Evolutionary conservation across 306 rosid genomes (phyloP).

Genomic region (Ammopiptanthus mongolicus): DNA sequence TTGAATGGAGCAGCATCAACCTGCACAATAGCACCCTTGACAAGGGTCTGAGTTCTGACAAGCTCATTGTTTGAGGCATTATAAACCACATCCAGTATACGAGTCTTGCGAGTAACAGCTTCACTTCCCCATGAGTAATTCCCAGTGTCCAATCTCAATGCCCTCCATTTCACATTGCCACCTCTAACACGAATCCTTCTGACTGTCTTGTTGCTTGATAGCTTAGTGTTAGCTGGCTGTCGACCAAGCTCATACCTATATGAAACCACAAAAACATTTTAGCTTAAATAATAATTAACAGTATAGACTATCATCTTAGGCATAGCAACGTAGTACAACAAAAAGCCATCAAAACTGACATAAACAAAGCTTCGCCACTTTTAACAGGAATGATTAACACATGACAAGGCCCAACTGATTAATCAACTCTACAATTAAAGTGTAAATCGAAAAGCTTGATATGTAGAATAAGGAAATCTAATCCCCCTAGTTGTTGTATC

Average conservation of each 20-base stretch:
- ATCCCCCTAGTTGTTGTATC: neutral
- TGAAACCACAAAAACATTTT: neutral
- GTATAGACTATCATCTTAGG: neutral
- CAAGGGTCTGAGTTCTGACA: slow-evolving; percentile 54
- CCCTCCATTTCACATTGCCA: slow-evolving; percentile 62
- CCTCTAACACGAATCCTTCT: slow-evolving; percentile 53
- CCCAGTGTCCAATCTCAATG: slow-evolving; percentile 54
- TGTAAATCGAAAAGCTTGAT: too few relatives aligned
- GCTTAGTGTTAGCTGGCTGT: slow-evolving; percentile 52
- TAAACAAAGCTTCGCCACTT: too few relatives aligned
- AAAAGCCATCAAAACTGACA: neutral
- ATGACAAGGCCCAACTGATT: neutral
- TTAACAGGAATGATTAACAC: neutral
- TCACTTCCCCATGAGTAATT: slow-evolving; percentile 58
- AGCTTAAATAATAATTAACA: neutral
- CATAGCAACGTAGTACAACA: neutral
- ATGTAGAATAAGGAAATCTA: neutral
- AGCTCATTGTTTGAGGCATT: slow-evolving; percentile 60
- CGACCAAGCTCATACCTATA: slow-evolving; percentile 58
- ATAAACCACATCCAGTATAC: slow-evolving; percentile 49
- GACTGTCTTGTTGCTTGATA: slow-evolving; percentile 52
- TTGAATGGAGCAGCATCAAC: slow-evolving; percentile 62
- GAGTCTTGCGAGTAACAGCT: slow-evolving; percentile 49
- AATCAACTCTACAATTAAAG: neutral
- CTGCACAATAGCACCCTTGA: slow-evolving; percentile 52